These are phyloP conservation scores for Ophiocordyceps unilateralis DNA, from an alignment of 2,329 filamentous ascomycete species.

Conservation along the genomic window DNA sequence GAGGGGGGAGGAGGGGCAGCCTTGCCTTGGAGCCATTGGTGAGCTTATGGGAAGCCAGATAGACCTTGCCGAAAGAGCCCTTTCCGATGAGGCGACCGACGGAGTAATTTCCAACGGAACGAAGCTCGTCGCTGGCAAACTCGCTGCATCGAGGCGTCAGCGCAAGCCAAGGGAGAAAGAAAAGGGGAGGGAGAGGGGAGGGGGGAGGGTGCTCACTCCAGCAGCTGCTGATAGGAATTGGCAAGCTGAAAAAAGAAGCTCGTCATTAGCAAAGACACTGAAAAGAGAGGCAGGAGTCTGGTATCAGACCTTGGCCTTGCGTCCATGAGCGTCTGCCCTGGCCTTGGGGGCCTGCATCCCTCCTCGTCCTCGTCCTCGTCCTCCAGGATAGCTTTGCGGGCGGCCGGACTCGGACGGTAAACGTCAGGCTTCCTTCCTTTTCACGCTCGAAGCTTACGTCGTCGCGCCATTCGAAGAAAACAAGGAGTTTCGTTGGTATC, in stretches of 20 bases:
- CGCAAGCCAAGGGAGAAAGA: not conserved
- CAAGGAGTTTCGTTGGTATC: not conserved
- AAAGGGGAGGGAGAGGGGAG: not conserved
- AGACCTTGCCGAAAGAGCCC: constrained; percentile 96
- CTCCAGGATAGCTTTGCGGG: no score
- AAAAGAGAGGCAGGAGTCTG: not conserved
- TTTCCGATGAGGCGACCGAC: constrained; percentile 88
- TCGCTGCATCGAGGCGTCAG: constrained; percentile 40
- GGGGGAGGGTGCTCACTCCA: constrained; percentile 49
- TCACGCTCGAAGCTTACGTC: not conserved
- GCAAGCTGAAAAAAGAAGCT: constrained; percentile 49
- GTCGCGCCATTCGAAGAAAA: not conserved
- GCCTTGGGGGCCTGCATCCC: constrained; percentile 37
- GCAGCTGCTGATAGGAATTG: constrained; percentile 87
- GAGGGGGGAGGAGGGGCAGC: not conserved
- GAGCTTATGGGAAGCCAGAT: constrained; percentile 88
- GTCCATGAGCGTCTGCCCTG: constrained; percentile 39
- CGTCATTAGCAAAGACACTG: not conserved
- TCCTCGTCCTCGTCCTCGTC: constrained; percentile 15
- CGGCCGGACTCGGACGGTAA: no score
- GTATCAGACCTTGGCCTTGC: constrained; percentile 38
- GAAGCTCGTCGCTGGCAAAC: constrained; percentile 81
- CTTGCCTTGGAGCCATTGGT: constrained; percentile 90
- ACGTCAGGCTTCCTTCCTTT: no score
- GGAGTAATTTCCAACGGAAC: constrained; percentile 86